These are phyloP conservation scores for Elsinoe fawcettii DNA, from an alignment of 2,329 filamentous ascomycete species.

Conservation along the genomic window DNA sequence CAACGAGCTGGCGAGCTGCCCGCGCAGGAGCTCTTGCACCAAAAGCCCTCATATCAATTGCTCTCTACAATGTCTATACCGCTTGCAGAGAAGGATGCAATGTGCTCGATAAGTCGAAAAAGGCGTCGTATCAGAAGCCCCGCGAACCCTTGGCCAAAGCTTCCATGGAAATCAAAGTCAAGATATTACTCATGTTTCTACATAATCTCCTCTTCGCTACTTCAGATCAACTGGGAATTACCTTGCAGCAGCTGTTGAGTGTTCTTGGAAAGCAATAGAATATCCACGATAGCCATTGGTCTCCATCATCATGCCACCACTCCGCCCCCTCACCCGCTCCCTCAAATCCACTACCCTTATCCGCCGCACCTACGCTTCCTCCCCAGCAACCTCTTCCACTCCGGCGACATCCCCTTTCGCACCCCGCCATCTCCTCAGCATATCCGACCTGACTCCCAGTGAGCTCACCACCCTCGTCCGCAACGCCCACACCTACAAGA, in stretches of 20 bases:
- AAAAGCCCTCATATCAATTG: no score
- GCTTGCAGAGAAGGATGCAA: no score
- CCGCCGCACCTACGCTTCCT: constrained; percentile 20
- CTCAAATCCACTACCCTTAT: background rate
- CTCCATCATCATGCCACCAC: constrained; percentile 12
- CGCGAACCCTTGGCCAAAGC: constrained; percentile 7
- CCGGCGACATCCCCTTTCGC: constrained; percentile 48
- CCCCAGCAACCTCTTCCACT: constrained; percentile 23
- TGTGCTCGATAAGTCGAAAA: no score
- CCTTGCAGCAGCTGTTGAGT: background rate
- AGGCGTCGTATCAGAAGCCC: constrained; percentile 1
- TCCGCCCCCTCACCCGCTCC: constrained; percentile 12
- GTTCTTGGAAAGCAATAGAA: background rate
- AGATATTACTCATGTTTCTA: constrained; percentile 2
- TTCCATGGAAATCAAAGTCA: background rate
- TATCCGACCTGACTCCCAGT: constrained; percentile 69
- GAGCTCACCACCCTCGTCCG: constrained; percentile 77
- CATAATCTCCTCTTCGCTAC: constrained; percentile 3
- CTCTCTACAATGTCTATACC: no score
- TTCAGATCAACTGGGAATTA: background rate
- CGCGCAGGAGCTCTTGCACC: no score
- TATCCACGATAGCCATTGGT: constrained; percentile 20
- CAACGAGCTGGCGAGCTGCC: no score
- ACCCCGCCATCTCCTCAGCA: constrained; percentile 84
- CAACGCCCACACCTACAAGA: constrained; percentile 72